Evolutionary conservation across 2,329 filamentous ascomycete species (phyloP).

Genomic region (Stagonosporopsis chrysanthemi): DNA sequence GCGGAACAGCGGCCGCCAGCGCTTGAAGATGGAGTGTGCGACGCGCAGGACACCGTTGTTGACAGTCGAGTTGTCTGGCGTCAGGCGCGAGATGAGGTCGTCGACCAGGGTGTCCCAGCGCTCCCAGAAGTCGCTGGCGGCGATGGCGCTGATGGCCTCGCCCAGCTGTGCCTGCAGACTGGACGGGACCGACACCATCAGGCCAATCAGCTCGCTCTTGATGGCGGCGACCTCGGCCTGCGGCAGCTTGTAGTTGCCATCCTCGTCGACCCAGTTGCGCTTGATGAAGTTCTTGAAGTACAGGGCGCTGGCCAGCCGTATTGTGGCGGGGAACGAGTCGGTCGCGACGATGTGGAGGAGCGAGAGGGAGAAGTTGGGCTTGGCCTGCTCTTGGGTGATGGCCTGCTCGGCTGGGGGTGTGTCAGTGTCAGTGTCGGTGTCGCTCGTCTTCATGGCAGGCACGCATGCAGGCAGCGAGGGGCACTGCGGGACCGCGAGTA

Average conservation of each 20-base stretch:
- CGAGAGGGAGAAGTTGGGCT: constrained; percentile 82
- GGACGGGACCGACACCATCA: constrained; percentile 92
- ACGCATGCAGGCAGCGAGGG: constrained; percentile 1
- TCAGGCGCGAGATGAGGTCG: constrained; percentile 89
- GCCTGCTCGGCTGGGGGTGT: constrained; percentile 75
- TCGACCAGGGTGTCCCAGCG: constrained; percentile 95
- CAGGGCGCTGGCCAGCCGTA: constrained; percentile 84
- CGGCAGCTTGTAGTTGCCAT: constrained; percentile 90
- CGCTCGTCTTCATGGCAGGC: no score
- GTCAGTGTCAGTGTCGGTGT: constrained; percentile 26
- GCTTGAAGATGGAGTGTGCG: constrained; percentile 95
- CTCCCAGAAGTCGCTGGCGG: constrained; percentile 96
- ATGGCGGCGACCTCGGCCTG: constrained; percentile 84
- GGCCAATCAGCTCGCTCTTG: constrained; percentile 91
- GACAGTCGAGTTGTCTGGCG: constrained; percentile 78
- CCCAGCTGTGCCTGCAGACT: constrained; percentile 92
- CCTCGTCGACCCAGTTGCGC: constrained; percentile 92
- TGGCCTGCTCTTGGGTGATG: constrained; percentile 79
- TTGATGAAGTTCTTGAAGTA: constrained; percentile 99
- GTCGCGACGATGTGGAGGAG: constrained; percentile 91
- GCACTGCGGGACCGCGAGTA: constrained; percentile 17
- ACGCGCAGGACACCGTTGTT: constrained; percentile 97
- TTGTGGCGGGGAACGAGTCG: constrained; percentile 74
- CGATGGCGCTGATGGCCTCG: constrained; percentile 95
- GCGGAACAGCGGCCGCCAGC: constrained; percentile 93